Evolutionary conservation across 176 grass and related monocot species (phyloP), one percentile per base, ranked within the genome.

Genomic region (Carex cristatella): DNA sequence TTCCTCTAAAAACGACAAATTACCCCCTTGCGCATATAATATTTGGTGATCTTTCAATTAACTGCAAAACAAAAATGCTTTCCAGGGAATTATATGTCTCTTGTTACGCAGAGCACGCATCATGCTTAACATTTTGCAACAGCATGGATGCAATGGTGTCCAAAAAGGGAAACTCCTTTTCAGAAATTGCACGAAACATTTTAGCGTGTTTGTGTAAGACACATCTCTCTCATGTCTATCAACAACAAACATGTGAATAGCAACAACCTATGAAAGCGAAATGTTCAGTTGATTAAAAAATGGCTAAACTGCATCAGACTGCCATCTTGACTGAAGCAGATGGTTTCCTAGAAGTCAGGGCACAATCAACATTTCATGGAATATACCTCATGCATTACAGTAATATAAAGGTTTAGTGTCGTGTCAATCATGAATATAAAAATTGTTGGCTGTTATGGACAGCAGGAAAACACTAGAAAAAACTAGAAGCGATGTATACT

Each of bases 401-500:
- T 32, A 66, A 31, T 4, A 32, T 66, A 66, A 66, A 66, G 23
- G 28, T 66, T 33, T 66, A 14, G 30, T 66, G 28, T 66, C 10
- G 5, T 1, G 30, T 28, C 31, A 67, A 4, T 35, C 11, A 31
- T 13, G 31, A 67, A 35, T 67, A 33, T 35, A 67, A 33, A 67
- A 58, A 35, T 35, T 49, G n/a, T 51, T 23, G 40, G 30, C 5
- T 40, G 35, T 51, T 11, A 74, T 53, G 18, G 44, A 74, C 27
- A 73, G 69, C 11, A 51, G n/a, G 19, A 49, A 42, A 73, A 73
- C 8, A 73, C 8, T 49, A 74, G 2, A 53, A 61, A 9, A 14
- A 66, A 71, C 28, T 51, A 67, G 28, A 64, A 93, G n/a, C 72
- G 9, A 55, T 18, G 37, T 84, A 74, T 67, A 76, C 85, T 89